Conservation (phyloP, 345 rosid genomes). For the Cardiospermum halicacabum region DNA sequence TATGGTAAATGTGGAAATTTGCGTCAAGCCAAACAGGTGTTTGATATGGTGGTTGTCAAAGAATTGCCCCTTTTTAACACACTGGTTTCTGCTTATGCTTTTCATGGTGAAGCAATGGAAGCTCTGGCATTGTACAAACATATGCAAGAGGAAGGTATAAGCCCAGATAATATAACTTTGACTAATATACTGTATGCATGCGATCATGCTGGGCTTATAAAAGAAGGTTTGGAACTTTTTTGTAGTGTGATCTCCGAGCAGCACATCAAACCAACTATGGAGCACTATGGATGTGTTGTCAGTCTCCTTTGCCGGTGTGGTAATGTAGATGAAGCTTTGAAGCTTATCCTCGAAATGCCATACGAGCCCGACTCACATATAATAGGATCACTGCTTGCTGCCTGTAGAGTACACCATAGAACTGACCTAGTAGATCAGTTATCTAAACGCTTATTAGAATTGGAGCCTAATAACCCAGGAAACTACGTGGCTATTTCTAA, state of each 20-base stretch:
- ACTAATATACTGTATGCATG: constrained; percentile 43
- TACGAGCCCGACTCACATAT: constrained; percentile 41
- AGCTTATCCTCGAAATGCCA: constrained; percentile 34
- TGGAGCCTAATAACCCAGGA: constrained; percentile 44
- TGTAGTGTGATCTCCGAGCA: constrained; percentile 29
- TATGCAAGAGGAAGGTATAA: constrained; percentile 22
- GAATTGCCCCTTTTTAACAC: constrained; percentile 45
- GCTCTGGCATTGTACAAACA: constrained; percentile 28
- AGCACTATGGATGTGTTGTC: constrained; percentile 51
- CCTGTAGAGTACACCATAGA: constrained; percentile 34
- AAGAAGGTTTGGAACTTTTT: constrained; percentile 38
- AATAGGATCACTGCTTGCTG: constrained; percentile 40
- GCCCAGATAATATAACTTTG: constrained; percentile 49
- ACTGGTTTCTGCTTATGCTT: constrained; percentile 45
- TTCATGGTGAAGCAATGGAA: constrained; percentile 36
- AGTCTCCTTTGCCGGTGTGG: constrained; percentile 41
- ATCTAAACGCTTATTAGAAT: constrained; percentile 24
- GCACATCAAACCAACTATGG: constrained; percentile 30
- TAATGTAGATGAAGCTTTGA: constrained; percentile 35
- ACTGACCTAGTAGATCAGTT: constrained; percentile 34
- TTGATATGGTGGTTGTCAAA: constrained; percentile 21
- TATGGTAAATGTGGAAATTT: constrained; percentile 62
- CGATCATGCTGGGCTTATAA: constrained; percentile 33
- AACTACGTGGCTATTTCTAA: constrained; percentile 53
- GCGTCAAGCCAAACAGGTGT: constrained; percentile 38